phyloP scores from a whole-genome alignment of 2,329 filamentous ascomycete genomes.

The Phyllosticta capitalensis region DNA sequence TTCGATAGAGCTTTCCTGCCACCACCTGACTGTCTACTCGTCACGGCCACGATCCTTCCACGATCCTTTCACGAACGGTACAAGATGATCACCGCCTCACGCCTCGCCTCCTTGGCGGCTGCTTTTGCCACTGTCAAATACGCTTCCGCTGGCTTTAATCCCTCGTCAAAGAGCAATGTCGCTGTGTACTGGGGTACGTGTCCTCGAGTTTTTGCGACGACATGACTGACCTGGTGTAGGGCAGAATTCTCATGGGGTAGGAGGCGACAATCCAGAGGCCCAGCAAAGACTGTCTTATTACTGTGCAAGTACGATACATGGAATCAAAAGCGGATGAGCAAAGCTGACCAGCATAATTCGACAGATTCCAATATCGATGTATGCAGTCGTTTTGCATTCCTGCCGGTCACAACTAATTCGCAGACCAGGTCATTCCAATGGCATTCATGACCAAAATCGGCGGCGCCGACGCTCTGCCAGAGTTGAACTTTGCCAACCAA shows the following conservation, averaged over 20 bases:
- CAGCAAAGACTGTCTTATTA: slow-evolving; percentile 51
- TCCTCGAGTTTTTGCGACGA: background rate
- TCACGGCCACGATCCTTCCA: too few relatives aligned
- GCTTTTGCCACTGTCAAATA: background rate
- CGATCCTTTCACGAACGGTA: background rate
- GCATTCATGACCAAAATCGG: slow-evolving; percentile 53
- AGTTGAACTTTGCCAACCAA: slow-evolving; percentile 56
- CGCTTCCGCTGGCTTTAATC: slow-evolving; percentile 13
- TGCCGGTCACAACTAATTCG: background rate
- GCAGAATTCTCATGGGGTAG: slow-evolving; percentile 51
- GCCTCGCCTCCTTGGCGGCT: background rate
- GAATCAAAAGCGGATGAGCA: background rate
- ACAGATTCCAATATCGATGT: slow-evolving; percentile 37
- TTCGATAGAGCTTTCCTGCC: background rate
- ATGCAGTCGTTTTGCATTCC: background rate
- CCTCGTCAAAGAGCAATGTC: slow-evolving; percentile 37
- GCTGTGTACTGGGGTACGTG: slow-evolving; percentile 57
- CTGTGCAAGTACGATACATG: slow-evolving; percentile 43
- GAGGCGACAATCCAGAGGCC: slow-evolving; percentile 30
- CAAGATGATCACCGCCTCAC: background rate
- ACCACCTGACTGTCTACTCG: background rate
- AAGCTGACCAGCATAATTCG: background rate
- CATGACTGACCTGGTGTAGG: slow-evolving; percentile 18
- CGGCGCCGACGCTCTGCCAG: slow-evolving; percentile 38
- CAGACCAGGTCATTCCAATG: slow-evolving; percentile 46